These are phyloP conservation scores for Cucurbita ficifolia DNA, from an alignment of 306 rosid genomes.

Conservation along the genomic window DNA sequence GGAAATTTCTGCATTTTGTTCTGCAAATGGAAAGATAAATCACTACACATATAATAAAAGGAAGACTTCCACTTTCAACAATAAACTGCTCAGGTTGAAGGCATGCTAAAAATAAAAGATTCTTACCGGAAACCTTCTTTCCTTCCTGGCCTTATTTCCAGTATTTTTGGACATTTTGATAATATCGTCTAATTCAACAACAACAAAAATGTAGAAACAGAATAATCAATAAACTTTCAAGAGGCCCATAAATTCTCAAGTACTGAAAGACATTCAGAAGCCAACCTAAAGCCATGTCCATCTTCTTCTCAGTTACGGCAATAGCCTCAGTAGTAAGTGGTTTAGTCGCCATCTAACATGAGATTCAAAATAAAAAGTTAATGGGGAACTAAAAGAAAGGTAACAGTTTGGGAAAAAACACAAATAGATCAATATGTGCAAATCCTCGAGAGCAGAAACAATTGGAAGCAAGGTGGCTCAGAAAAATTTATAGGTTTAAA, in stretches of 20 bases:
- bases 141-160: constrained; percentile 22
- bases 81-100: not conserved
- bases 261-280: not conserved
- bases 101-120: not conserved
- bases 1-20: constrained; percentile 44
- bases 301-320: constrained; percentile 93
- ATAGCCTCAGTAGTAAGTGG: constrained; percentile 59
- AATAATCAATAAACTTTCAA: not conserved
- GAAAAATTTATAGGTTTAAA: not conserved
- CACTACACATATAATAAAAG: not conserved
- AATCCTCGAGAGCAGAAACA: not conserved
- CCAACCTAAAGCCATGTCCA: constrained; percentile 84
- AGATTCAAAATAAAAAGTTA: not conserved
- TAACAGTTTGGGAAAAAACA: not conserved
- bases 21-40: constrained; percentile 19
- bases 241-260: not conserved
- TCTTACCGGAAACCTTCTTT: constrained; percentile 43
- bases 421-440: not conserved
- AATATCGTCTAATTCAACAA: constrained; percentile 42
- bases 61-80: not conserved
- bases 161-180: constrained; percentile 61
- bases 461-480: not conserved
- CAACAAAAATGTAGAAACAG: not conserved
- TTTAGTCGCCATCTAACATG: constrained; percentile 57
- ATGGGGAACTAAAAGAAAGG: not conserved